Evolutionary conservation across 768 basidiomycete species (phyloP), one percentile per base, ranked within the genome.

Genomic region (Cystobasidium ongulense): DNA sequence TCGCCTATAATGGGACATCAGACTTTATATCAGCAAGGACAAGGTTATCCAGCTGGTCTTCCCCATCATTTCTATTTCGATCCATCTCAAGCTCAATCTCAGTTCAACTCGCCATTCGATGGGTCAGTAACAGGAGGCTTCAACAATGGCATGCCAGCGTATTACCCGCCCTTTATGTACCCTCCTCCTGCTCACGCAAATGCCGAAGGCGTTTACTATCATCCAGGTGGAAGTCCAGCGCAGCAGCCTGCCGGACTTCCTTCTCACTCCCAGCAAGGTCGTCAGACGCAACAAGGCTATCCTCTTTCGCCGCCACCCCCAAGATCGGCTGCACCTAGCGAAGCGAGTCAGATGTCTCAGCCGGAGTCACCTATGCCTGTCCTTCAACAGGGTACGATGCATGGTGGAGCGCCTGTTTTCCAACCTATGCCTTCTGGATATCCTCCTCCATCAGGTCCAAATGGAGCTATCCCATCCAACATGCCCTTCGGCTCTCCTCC

Each of bases 281-380:
- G 46, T 50, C 46, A 50, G n/a, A 50, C 21, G 18, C 57, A 59
- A 29, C 33, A 59, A 29, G 33, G 4, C 33, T 35, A 17, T 35
- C 11, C 57, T 29, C 11, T 15, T 10, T 23, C 57, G 11, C 33
- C 57, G 5, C 57, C 29, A 15, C 57, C 57, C 11, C 33, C 57
- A 15, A 29, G 25, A 59, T 59, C 57, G 13, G 15, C 25, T 29
- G 57, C 57, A 35, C 57, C 57, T 5, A 59, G 57, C 33, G 57
- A 59, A 59, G 57, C 57, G 33, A 59, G 57, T 59, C 57, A 59
- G 57, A 29, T 27, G 21, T 59, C 57, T 27, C 57, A 59, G 33
- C 57, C 57, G 25, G 33, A 27, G 2, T 59, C 57, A 35, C 57
- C 57, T 2, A 29, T 59, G 33, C 33, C 57, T 29, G 57, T 15